These are phyloP conservation scores for Falciphora oryzae DNA, from an alignment of 2,329 filamentous ascomycete genomes.

Conservation along the genomic window DNA sequence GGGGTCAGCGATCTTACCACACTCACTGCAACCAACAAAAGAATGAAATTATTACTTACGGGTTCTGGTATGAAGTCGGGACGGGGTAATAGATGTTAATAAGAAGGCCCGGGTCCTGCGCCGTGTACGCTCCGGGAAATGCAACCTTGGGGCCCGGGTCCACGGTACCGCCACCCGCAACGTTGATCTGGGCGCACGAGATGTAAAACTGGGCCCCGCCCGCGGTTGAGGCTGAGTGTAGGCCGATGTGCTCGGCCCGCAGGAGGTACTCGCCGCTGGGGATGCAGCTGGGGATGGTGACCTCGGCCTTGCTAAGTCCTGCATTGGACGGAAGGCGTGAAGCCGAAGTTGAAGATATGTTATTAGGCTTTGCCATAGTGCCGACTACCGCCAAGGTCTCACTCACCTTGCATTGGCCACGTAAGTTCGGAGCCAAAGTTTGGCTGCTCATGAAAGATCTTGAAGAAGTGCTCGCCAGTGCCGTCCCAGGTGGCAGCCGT, in stretches of 20 bases:
- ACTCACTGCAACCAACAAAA: no score
- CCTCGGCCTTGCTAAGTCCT: constrained; percentile 11
- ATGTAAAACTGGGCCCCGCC: constrained; percentile 25
- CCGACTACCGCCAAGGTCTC: background rate
- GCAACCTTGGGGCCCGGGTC: constrained; percentile 14
- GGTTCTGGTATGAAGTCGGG: constrained; percentile 19
- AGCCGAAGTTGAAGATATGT: background rate
- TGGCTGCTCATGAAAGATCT: constrained; percentile 29
- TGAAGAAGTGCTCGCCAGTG: constrained; percentile 30
- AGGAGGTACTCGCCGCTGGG: constrained; percentile 26
- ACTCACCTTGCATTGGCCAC: constrained; percentile 16
- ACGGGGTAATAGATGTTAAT: constrained; percentile 22
- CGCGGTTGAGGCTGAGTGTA: constrained; percentile 21
- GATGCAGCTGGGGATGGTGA: constrained; percentile 23
- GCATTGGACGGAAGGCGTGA: background rate
- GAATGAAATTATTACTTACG: background rate
- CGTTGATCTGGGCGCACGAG: constrained; percentile 22
- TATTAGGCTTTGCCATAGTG: no score
- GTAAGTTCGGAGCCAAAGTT: constrained; percentile 18
- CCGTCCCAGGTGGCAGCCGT: constrained; percentile 27
- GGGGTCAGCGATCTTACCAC: background rate
- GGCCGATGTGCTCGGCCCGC: constrained; percentile 25
- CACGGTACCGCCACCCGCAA: constrained; percentile 21
- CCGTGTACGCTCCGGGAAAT: constrained; percentile 20
- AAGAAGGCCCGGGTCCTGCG: constrained; percentile 19